Evolutionary conservation across 2,329 filamentous ascomycete species (phyloP).

Genomic region (Alternaria postmessia): DNA sequence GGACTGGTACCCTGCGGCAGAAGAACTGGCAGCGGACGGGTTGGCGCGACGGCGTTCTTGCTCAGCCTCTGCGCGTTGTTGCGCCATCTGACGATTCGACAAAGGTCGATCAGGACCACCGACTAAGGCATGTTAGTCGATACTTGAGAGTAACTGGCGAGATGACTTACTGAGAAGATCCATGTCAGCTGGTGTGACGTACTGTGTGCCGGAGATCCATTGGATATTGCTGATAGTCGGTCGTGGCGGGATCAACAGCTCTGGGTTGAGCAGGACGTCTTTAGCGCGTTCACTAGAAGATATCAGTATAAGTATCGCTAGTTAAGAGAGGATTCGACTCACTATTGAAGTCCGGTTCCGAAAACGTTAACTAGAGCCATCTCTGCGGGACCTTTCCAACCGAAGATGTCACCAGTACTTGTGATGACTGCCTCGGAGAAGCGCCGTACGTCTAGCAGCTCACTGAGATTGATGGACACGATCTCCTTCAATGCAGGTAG

Average conservation of each 20-base stretch:
- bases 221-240: slow-evolving; percentile 95
- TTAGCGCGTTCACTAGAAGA: slow-evolving; percentile 56
- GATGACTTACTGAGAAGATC: slow-evolving; percentile 73
- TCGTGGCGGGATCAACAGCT: slow-evolving; percentile 75
- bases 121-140: slow-evolving; percentile 55
- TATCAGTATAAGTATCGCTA: slow-evolving; percentile 15
- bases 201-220: slow-evolving; percentile 95
- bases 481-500: slow-evolving; percentile 91
- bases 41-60: slow-evolving; percentile 55
- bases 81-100: slow-evolving; percentile 86
- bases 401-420: slow-evolving; percentile 80
- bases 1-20: slow-evolving; percentile 34
- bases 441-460: slow-evolving; percentile 77
- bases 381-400: slow-evolving; percentile 89
- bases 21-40: slow-evolving; percentile 44
- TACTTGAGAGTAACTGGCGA: neutral
- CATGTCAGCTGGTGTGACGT: slow-evolving; percentile 85
- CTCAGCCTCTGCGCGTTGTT: slow-evolving; percentile 77
- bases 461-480: slow-evolving; percentile 67
- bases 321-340: slow-evolving; percentile 46
- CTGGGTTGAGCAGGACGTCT: slow-evolving; percentile 83
- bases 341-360: slow-evolving; percentile 74
- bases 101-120: slow-evolving; percentile 87
- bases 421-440: slow-evolving; percentile 75
- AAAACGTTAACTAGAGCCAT: slow-evolving; percentile 84